Evolutionary conservation across 306 rosid genomes (phyloP), one percentile per base, ranked within the genome.

Genomic region (Vigna trinervia): DNA sequence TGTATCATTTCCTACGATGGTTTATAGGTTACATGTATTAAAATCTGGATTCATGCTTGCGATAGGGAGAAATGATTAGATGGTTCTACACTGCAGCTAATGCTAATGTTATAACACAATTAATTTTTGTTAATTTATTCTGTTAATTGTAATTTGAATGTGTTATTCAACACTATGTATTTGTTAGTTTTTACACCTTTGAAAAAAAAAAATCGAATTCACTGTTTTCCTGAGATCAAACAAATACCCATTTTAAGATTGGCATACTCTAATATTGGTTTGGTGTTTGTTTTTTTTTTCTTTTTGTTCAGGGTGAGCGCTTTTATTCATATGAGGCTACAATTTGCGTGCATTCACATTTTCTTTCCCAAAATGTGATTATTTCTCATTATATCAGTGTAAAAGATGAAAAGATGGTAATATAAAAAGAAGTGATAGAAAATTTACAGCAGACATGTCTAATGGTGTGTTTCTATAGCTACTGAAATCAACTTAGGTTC

Each of bases 351-450:
- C 73, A 26, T 45, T 73, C 5, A 48, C 41, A 28, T 19, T 22
- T n/a, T 51, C n/a, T 73, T 48, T 63, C 34, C 10, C 15, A 5
- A 26, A 23, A 34, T 26, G 39, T 57, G 63, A 38, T 71, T 43
- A 8, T 17, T 65, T 52, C 54, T 7, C 74, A 73, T 67, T 19
- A 8, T 51, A 30, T 30, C 39, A 41, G 57, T 50, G 53, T 72
- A 51, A 43, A 53, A 60, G 13, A 30, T 30, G 34, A 0, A 34
- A 34, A 34, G 6, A 57, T 57, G 9, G 11, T 8, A 7, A 39
- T 8, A 36, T 5, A 36, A 36, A 1, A 36, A 36, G 1, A 6
- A 36, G 1, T 36, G 2, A 36, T 36, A 6, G 41, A 36, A 36
- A 36, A 39, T 7, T 39, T 39, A 1, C 41, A 59, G 17, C 17